Evolutionary conservation across 2,329 filamentous ascomycete genomes (phyloP), one percentile per base, ranked within the genome.

Genomic region (Rutstroemia sp.): DNA sequence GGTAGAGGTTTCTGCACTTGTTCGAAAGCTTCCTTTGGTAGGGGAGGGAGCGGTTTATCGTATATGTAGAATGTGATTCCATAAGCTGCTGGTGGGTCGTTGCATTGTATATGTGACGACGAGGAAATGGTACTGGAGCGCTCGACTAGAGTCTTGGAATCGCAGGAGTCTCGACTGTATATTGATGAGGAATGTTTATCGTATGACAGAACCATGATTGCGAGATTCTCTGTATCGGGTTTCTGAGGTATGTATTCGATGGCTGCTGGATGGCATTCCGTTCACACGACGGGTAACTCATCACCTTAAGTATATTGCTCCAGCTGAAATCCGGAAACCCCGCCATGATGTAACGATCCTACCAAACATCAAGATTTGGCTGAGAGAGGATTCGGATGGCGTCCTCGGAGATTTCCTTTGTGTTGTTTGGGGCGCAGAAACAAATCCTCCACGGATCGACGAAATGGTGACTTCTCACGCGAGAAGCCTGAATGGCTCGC

Each of bases 351-450:
- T 51, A 45, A 38, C 47, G 34, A 19, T 38, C 17, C 40, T 21
- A 19, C 17, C 21, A 17, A 21, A 44, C 40, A 21, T 44, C 4
- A 21, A 7, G 21, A 12, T 44, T 34, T 14, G 3, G 30, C 12
- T 34, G 30, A 5, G 30, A 34, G 51, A 48, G 53, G 23, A 45
- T 56, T 30, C 16, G 39, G 8, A 12, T 56, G 16, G 19, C 45
- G 19, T 17, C 23, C 21, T 36, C 38, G 12, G 38, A 36, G 30
- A 50, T 55, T 50, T 34, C 8, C 19, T 49, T 25, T 23, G 40
- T 42, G 23, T 27, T 49, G 52, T 48, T 50, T 55, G 46, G 23
- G 52, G 52, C 46, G 52, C 46, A 55, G 52, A 55, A 44, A 50
- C 5, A 25, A 2, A 42, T 40, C 40, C 51, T 45, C 48, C 48